Evolutionary conservation across 805 yeast genomes (phyloP), one percentile per base, ranked within the genome.

Genomic region (Metschnikowia continentalis): DNA sequence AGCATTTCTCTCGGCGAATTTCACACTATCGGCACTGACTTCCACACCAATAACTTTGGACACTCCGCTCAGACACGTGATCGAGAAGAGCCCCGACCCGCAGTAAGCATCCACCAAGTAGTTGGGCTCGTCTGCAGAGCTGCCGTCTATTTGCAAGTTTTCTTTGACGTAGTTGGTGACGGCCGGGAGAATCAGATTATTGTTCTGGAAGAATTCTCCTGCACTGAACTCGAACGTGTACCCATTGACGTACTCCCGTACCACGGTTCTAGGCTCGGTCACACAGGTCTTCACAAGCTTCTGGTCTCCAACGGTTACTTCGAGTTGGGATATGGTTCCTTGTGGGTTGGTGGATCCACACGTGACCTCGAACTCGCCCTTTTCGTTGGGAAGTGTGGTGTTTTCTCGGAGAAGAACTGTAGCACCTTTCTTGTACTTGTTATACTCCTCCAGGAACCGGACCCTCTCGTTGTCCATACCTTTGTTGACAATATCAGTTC

Each of bases 31-130:
- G 30, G 90, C 91, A 47, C 94, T 83, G 11, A 92, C 90, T 67
- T 92, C 99, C 30, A 92, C 98, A 33, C 99, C 99, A 54, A 90
- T 80, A 3, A 90, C 96, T 60, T 79, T 78, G 41, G 86, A 85
- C n/a, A 91, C 96, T 15, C 87, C 84, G 20, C 78, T 69, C 30
- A 94, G 85, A 60, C 96, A 86, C 7, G 97, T 83, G 51, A 94
- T 84, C 54, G 95, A 87, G 69, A 94, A 94, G 40, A 94, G 73
- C 0, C 99, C 99, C 3, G 96, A 88, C 1, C 98, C 98, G 75
- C 98, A 91, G 71, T 91, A 91, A 0, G 97, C 96, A 67, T 91
- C 98, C 26, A 91, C 96, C 45, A 91, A 71, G 63, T 83, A 90
- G 61, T 81, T 80, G 32, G 67, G 68, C 48, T 64, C 65, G 26